Conservation (phyloP, 139 green algal species). For the Ettlia oleoabundans region DNA sequence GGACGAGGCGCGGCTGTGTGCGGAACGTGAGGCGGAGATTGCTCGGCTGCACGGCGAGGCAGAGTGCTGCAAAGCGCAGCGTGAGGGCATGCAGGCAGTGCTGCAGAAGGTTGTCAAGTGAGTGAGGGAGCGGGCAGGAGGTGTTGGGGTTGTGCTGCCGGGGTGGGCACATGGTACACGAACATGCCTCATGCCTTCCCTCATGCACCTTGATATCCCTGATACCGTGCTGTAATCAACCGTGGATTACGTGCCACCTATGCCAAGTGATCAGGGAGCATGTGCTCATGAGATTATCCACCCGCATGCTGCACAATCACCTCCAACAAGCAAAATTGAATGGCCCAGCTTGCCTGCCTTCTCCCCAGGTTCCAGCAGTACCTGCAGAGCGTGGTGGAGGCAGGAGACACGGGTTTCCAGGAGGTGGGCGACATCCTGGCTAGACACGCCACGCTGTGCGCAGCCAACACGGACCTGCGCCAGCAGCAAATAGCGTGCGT, state of each 20-base stretch:
- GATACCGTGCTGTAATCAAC: too few species aligned
- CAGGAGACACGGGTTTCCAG: conserved; percentile 80
- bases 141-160: background rate
- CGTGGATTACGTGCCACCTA: too few species aligned
- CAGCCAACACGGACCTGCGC: conserved; percentile 84
- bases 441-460: conserved; percentile 82
- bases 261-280: too few species aligned
- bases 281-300: background rate
- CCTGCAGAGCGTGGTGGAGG: conserved; percentile 86
- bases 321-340: too few species aligned
- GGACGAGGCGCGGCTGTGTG: conserved; percentile 79
- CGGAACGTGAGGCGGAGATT: conserved; percentile 86
- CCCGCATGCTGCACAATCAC: background rate
- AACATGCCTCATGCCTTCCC: background rate
- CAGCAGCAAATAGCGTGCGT: conserved; percentile 61
- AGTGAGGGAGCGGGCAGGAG: background rate
- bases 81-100: conserved; percentile 68
- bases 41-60: conserved; percentile 71
- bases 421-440: conserved; percentile 86
- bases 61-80: conserved; percentile 73
- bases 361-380: conserved; percentile 82
- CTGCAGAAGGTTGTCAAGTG: conserved; percentile 79
- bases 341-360: background rate
- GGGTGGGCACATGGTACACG: background rate
- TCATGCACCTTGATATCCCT: too few species aligned